phyloP scores from a whole-genome alignment of 352 stramenopile genomes.

The Phytophthora constricta region DNA sequence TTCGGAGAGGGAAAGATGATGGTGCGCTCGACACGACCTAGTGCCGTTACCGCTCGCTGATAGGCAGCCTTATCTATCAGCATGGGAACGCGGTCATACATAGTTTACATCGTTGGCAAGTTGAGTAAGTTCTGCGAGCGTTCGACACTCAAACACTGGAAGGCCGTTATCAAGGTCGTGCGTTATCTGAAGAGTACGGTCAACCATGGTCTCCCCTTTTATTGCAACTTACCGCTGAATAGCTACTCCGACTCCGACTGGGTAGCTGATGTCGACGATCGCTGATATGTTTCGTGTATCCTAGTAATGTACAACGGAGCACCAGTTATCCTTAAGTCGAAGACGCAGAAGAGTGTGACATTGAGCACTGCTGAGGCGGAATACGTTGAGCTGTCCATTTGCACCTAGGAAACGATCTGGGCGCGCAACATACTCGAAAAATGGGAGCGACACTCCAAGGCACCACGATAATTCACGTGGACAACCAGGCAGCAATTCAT shows the following conservation, averaged over 20 bases:
- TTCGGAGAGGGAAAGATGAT: neutral
- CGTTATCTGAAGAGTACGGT: neutral
- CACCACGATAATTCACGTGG: neutral
- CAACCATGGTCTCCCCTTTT: neutral
- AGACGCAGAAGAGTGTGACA: neutral
- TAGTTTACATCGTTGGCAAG: neutral
- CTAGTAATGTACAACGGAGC: neutral
- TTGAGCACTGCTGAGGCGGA: neutral
- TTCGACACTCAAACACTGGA: neutral
- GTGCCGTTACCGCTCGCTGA: neutral
- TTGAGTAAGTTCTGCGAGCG: neutral
- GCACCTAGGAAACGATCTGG: neutral
- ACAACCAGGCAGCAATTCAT: neutral
- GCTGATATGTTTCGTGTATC: neutral
- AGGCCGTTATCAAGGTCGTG: neutral
- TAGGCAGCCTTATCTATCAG: neutral
- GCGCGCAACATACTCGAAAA: neutral
- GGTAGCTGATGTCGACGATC: neutral
- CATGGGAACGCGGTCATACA: neutral
- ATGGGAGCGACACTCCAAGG: neutral
- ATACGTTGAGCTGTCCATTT: neutral
- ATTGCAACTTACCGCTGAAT: neutral
- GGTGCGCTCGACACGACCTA: neutral
- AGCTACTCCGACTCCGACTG: neutral
- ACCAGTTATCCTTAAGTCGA: neutral